Conservation (phyloP, 1,284 basidiomycete genomes). For the Naganishia albida region DNA sequence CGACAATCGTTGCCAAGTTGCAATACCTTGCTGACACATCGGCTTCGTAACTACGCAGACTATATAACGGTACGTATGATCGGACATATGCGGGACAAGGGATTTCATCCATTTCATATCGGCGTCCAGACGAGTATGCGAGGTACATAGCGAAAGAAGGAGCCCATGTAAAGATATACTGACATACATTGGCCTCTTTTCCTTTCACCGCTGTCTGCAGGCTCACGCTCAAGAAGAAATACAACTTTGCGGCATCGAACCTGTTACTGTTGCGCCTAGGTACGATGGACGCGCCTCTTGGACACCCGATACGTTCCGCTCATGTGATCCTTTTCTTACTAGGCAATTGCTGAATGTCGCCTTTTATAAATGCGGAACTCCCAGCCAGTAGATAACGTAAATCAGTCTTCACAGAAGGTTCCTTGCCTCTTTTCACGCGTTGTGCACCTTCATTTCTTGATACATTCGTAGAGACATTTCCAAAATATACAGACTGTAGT, state of each 20-base stretch:
- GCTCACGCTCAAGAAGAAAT: slow-evolving; percentile 31
- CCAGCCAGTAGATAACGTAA: no score
- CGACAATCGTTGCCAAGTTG: background rate
- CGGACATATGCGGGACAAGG: no score
- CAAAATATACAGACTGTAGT: background rate
- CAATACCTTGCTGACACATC: background rate
- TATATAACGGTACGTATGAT: slow-evolving; percentile 32
- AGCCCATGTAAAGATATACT: background rate
- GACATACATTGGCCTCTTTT: background rate
- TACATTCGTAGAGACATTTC: background rate
- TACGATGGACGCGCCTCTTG: slow-evolving; percentile 13
- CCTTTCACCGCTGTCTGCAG: background rate
- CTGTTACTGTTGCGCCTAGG: slow-evolving; percentile 31
- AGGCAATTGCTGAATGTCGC: slow-evolving; percentile 21
- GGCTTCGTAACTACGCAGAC: background rate
- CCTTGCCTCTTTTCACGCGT: no score
- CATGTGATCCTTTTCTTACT: background rate
- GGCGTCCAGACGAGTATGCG: slow-evolving; percentile 23
- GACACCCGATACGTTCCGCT: background rate
- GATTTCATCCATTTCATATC: background rate
- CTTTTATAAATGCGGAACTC: no score
- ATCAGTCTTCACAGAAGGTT: no score
- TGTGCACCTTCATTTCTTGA: background rate
- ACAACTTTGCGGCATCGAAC: slow-evolving; percentile 32
- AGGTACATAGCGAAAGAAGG: no score